Conservation (phyloP, 139 green algal genomes). For the Tetraselmis striata region DNA sequence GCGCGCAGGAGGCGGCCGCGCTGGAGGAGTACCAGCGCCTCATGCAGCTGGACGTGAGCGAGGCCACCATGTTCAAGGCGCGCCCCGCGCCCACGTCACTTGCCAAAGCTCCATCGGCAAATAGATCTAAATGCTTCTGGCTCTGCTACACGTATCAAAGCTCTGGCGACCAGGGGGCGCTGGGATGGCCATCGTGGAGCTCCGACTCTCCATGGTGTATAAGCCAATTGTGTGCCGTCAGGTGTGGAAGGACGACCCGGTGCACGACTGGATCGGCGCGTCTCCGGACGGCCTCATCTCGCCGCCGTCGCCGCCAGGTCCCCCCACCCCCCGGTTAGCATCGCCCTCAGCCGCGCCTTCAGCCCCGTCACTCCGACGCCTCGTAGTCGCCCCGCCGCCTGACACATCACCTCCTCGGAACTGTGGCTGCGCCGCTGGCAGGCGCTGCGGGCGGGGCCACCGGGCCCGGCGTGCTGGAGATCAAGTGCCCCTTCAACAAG, state of each 20-base stretch:
- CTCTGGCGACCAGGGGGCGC: no score
- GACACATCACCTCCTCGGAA: neutral
- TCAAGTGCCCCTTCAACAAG: conserved; percentile 69
- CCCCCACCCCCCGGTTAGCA: neutral
- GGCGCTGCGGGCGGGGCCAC: neutral
- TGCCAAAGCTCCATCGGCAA: no score
- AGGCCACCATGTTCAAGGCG: conserved; percentile 7
- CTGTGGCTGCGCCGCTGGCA: neutral
- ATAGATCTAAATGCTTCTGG: no score
- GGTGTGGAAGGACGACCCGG: conserved; percentile 38
- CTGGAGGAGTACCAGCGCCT: conserved; percentile 34
- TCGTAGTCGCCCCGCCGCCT: neutral
- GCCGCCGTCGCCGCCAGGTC: neutral
- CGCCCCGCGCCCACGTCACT: no score
- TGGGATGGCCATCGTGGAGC: no score
- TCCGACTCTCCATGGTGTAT: no score
- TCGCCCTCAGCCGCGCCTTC: no score
- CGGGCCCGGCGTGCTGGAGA: conserved; percentile 51
- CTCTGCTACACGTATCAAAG: no score
- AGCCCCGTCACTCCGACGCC: neutral
- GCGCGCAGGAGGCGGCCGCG: conserved; percentile 32
- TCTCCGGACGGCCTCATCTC: conserved; percentile 58
- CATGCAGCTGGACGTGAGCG: neutral
- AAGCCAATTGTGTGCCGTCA: no score
- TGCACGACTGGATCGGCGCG: conserved; percentile 58